phyloP scores from a whole-genome alignment of 2,329 filamentous ascomycete species.

The Lachnellula occidentalis region DNA sequence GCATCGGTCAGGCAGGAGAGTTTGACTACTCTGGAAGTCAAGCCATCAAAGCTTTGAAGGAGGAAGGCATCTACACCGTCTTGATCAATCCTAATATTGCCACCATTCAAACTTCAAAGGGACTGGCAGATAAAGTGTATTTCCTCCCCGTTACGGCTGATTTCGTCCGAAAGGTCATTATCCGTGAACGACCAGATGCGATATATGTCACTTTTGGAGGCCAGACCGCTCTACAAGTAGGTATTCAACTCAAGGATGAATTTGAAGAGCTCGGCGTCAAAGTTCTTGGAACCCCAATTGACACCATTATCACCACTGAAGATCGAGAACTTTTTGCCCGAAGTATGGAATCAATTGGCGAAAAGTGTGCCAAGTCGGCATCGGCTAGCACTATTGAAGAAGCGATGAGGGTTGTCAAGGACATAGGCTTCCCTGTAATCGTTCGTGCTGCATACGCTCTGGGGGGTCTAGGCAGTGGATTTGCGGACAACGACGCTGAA shows the following conservation, averaged over 20 bases:
- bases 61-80: constrained; percentile 96
- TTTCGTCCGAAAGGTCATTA: constrained; percentile 95
- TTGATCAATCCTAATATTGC: constrained; percentile 99
- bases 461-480: constrained; percentile 90
- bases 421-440: constrained; percentile 94
- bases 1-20: constrained; percentile 95
- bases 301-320: constrained; percentile 97
- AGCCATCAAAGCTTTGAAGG: constrained; percentile 96
- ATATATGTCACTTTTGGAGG: constrained; percentile 98
- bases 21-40: constrained; percentile 99
- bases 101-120: constrained; percentile 97
- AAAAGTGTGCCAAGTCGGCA: constrained; percentile 96
- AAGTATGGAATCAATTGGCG: constrained; percentile 96
- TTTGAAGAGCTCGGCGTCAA: constrained; percentile 88
- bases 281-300: constrained; percentile 92
- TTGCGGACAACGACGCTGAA: constrained; percentile 81
- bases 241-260: constrained; percentile 96
- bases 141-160: constrained; percentile 96
- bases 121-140: constrained; percentile 96
- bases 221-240: constrained; percentile 92
- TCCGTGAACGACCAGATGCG: constrained; percentile 88
- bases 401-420: constrained; percentile 79
- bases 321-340: constrained; percentile 95
- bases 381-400: constrained; percentile 86
- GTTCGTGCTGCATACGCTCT: constrained; percentile 94